A percentile compares a stretch with the other conserved stretches of the same genome.
These are phyloP conservation scores for Daldinia bambusicola DNA, from an alignment of 495 filamentous ascomycete species.

Conservation along the genomic window DNA sequence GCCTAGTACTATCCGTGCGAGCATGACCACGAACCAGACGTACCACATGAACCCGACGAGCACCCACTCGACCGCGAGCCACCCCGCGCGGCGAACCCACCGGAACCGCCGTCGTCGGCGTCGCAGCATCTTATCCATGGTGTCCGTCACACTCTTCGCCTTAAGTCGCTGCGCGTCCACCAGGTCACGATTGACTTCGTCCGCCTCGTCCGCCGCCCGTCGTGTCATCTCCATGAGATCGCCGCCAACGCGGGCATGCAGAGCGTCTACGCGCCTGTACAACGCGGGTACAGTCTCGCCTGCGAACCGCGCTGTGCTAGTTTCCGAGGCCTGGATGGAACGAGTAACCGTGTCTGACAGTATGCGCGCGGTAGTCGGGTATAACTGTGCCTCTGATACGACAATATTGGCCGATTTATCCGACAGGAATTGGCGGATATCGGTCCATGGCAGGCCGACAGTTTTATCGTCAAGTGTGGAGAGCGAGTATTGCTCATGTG, in stretches of 20 bases:
- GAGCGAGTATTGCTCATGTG: conserved; percentile 57
- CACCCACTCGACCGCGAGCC: conserved; percentile 80
- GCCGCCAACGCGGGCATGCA: conserved; percentile 50
- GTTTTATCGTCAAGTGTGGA: conserved; percentile 24
- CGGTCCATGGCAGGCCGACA: conserved; percentile 46
- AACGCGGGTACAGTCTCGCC: conserved; percentile 48
- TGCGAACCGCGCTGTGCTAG: conserved; percentile 58
- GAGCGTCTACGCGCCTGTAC: conserved; percentile 49
- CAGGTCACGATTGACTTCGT: conserved; percentile 76
- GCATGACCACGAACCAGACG: conserved; percentile 82
- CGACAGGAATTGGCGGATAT: conserved; percentile 49
- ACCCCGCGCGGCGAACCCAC: conserved; percentile 75
- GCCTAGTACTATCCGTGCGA: conserved; percentile 69
- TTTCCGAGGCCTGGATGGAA: conserved; percentile 64
- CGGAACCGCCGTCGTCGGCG: conserved; percentile 73
- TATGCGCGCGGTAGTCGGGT: conserved; percentile 73
- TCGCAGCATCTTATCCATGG: conserved; percentile 77
- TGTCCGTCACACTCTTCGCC: conserved; percentile 80
- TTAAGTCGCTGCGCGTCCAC: conserved; percentile 77
- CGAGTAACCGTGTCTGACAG: conserved; percentile 67
- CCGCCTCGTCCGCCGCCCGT: conserved; percentile 76
- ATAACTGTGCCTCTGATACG: conserved; percentile 69
- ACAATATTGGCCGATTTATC: conserved; percentile 53
- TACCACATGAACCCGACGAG: conserved; percentile 85
- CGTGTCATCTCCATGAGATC: conserved; percentile 67